phyloP scores from a whole-genome alignment of 2,329 filamentous ascomycete species.

The Hypoxylon sp. region DNA sequence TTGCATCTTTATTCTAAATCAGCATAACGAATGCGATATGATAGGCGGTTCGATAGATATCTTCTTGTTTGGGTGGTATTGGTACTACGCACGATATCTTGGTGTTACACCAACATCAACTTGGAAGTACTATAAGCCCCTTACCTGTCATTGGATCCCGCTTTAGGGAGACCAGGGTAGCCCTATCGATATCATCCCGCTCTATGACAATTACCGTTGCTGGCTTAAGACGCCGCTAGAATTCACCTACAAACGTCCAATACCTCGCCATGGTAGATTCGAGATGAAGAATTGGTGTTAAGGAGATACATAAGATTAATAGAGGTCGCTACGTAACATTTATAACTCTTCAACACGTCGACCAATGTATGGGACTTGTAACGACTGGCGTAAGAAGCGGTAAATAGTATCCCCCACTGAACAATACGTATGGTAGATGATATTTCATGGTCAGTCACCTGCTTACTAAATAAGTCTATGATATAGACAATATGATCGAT shows the following conservation, averaged over 20 bases:
- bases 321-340: background rate
- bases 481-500: background rate
- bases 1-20: background rate
- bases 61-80: conserved; percentile 16
- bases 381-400: background rate
- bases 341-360: no score
- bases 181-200: background rate
- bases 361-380: background rate
- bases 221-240: background rate
- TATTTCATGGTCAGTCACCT: no score
- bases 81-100: conserved; percentile 5
- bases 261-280: background rate
- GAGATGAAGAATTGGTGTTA: no score
- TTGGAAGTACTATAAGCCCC: background rate
- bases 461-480: background rate
- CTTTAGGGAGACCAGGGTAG: conserved; percentile 13
- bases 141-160: conserved; percentile 8
- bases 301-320: background rate
- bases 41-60: conserved; percentile 6
- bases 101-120: background rate
- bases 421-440: background rate
- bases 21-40: background rate
- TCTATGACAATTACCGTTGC: background rate
- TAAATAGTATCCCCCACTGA: background rate
- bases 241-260: background rate